Conservation (phyloP, 371 early-diverging fungal species). For the Umbelopsis sp. region DNA sequence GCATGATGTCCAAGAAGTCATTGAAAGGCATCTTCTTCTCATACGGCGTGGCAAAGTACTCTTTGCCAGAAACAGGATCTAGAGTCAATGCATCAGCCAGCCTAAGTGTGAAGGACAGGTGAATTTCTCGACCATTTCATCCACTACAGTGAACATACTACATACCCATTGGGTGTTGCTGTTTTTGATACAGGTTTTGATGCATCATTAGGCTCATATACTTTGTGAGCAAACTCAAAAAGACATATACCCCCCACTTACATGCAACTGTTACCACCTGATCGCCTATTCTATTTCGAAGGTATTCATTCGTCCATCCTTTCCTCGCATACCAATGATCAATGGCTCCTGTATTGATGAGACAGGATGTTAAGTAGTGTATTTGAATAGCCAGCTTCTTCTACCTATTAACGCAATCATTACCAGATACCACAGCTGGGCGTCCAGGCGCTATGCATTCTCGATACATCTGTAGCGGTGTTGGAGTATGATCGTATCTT, state of each 20-base stretch:
- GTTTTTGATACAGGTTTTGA: not conserved
- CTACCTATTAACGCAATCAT: not conserved
- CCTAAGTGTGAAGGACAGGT: constrained; percentile 29
- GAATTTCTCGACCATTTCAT: not conserved
- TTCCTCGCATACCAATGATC: constrained; percentile 66
- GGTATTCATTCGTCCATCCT: constrained; percentile 67
- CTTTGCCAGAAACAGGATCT: constrained; percentile 40
- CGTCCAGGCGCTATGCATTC: constrained; percentile 46
- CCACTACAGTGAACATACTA: constrained; percentile 13
- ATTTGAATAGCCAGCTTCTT: no score
- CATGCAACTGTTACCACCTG: constrained; percentile 65
- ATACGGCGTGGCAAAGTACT: constrained; percentile 72
- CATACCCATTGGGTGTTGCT: constrained; percentile 51
- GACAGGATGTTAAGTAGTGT: no score
- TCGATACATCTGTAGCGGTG: constrained; percentile 45
- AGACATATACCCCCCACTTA: constrained; percentile 22
- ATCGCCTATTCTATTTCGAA: constrained; percentile 49
- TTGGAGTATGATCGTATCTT: constrained; percentile 36
- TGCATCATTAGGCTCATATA: no score
- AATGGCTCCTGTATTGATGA: constrained; percentile 29
- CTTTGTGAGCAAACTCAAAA: no score
- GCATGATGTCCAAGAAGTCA: constrained; percentile 55
- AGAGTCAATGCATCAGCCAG: constrained; percentile 72
- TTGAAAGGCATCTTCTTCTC: constrained; percentile 64
- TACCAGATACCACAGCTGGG: constrained; percentile 49